Evolutionary conservation across 176 grass and related monocot species (phyloP), one percentile per base, ranked within the genome.

Genomic region (Chloris gayana): DNA sequence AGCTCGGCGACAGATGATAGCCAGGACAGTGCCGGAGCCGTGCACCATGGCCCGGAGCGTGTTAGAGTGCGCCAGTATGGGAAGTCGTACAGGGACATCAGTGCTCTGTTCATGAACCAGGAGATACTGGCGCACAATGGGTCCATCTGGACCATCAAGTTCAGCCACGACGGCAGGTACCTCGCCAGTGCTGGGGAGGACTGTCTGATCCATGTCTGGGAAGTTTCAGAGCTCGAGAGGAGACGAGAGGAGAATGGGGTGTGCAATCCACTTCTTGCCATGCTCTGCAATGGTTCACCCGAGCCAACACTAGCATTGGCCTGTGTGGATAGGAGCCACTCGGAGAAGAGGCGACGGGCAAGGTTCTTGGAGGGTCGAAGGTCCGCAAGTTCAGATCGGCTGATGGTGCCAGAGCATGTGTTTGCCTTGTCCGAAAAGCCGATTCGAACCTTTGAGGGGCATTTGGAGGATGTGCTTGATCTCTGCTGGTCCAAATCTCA

Each of bases 401-500:
- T 95, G 53, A 95, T 99, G 88, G 62, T 95, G 56, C 90, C 96
- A 14, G 86, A 99, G 41, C 81, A 95, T 86, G 82, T 91, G 42
- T 93, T 99, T 84, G 84, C 90, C 25, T 71, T 99, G 76, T 99
- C 90, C 3, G 96, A 95, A 41, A 95, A 93, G 49, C 90, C 92
- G 4, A 58, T 95, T 70, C 85, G 80, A 77, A 93, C 92, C 76
- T 99, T 99, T 18, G 75, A 67, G 76, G 92, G 96, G 35, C 96
- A 99, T 71, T 64, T 73, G 35, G 69, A 90, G 54, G 96, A 99
- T 84, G 93, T 99, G 58, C 96, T 99, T 34, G 96, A 99, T 80
- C 96, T 99, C 66, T 93, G 90, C 41, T 99, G 96, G 96, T 99
- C 96, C 60, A 94, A 95, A 82, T 95, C 90, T 62, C 88, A 91